Conservation (phyloP, 1,284 basidiomycete genomes). For the Ustilago loliicola region DNA sequence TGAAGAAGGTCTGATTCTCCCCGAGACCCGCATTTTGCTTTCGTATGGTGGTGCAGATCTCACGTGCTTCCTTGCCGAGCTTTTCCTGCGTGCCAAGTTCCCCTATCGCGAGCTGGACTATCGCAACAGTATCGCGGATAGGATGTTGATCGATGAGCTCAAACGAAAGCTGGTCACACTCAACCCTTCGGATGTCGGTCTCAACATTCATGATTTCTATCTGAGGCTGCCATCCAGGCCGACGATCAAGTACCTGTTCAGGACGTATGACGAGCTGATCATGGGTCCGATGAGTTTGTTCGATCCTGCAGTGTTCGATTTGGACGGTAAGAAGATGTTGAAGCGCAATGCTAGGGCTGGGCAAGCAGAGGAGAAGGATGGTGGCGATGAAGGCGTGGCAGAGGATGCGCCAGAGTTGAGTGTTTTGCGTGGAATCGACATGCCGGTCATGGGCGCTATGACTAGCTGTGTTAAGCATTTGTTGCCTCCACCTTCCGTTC, state of each 20-base stretch:
- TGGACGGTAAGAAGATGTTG: conserved; percentile 78
- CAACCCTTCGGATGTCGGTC: conserved; percentile 65
- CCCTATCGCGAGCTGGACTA: conserved; percentile 85
- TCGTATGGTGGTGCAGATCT: conserved; percentile 94
- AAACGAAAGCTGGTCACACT: conserved; percentile 67
- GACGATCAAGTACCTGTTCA: conserved; percentile 88
- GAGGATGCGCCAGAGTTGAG: conserved; percentile 47
- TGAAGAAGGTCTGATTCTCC: conserved; percentile 89
- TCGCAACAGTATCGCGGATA: conserved; percentile 55
- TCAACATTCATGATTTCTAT: conserved; percentile 79
- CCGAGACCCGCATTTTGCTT: conserved; percentile 88
- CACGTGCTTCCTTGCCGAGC: conserved; percentile 85
- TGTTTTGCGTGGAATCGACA: conserved; percentile 26
- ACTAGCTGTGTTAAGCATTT: conserved; percentile 51
- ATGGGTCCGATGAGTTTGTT: conserved; percentile 93
- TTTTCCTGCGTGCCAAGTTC: conserved; percentile 85
- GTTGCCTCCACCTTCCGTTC: conserved; percentile 43
- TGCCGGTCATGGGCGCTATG: conserved; percentile 65
- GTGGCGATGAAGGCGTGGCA: conserved; percentile 55
- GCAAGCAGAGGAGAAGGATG: conserved; percentile 40
- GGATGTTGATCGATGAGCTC: conserved; percentile 60
- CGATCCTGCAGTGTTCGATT: conserved; percentile 90
- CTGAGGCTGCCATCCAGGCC: conserved; percentile 79
- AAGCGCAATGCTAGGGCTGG: conserved; percentile 31
- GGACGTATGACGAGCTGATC: conserved; percentile 95